A percentile compares a stretch with the other conserved stretches of the same genome.
These are phyloP conservation scores for Colletotrichum sp. DNA, from an alignment of 2,329 filamentous ascomycete species.

Conservation along the genomic window DNA sequence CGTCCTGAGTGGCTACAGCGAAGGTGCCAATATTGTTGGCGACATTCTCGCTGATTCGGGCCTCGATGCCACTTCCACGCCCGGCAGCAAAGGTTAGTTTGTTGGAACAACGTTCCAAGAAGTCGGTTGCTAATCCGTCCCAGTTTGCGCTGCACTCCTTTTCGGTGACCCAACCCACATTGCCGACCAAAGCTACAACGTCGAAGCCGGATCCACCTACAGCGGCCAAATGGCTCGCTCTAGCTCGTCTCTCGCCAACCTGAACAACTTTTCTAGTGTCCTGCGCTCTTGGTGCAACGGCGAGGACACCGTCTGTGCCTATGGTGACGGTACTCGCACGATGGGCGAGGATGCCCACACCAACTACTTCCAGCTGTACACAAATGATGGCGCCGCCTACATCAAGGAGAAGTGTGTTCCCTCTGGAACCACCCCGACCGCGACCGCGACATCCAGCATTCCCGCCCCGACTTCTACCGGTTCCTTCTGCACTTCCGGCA, in stretches of 20 bases:
- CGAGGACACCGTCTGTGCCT: conserved; percentile 43
- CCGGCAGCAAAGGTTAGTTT: conserved; percentile 37
- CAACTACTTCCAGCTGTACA: conserved; percentile 32
- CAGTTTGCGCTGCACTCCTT: conserved; percentile 36
- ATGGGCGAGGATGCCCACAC: conserved; percentile 34
- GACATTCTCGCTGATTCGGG: conserved; percentile 37
- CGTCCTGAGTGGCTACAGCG: conserved; percentile 44
- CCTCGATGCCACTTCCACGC: conserved; percentile 26
- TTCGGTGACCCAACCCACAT: conserved; percentile 40
- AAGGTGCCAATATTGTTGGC: conserved; percentile 42
- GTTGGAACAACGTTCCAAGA: background rate
- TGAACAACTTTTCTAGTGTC: conserved; percentile 8
- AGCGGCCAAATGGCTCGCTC: conserved; percentile 7
- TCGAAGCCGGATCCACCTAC: conserved; percentile 27
- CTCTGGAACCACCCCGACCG: background rate
- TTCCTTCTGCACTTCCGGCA: conserved; percentile 28
- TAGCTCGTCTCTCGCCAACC: background rate
- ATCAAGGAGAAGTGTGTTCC: conserved; percentile 18
- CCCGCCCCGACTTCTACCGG: conserved; percentile 11
- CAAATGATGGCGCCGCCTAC: conserved; percentile 8
- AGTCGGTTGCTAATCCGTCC: background rate
- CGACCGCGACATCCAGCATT: background rate
- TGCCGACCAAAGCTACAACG: conserved; percentile 36
- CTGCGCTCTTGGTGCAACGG: conserved; percentile 37
- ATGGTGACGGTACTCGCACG: conserved; percentile 24